Base-by-base conservation (phyloP, 495 filamentous ascomycete species). In the Pseudevernia furfuracea region DNA sequence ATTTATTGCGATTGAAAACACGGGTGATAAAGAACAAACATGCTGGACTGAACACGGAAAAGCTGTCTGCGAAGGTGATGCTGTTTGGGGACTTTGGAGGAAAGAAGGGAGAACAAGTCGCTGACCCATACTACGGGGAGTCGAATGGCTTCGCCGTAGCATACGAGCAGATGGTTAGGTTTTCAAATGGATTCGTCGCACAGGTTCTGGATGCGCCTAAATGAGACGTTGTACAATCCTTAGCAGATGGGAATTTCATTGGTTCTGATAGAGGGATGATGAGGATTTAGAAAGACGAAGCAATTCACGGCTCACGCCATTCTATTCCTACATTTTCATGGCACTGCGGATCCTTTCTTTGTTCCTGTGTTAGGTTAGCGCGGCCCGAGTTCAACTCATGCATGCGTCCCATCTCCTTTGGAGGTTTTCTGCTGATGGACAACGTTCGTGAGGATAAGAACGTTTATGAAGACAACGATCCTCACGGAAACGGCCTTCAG, bases 41-140 rank as follows among this genome's bases (percentile, higher is more conserved):
- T 72, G 82, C 80, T 55, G 58, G 75, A 30, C 69, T 67, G 17
- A 66, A 67, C 1, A 77, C 81, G 66, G 73, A 69, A 8, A 69
- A 55, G 30, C 30, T 55, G 28, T 55, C 66, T 25, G 68, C 46
- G 3, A 78, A 80, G 64, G 82, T 96, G 48, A 87, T 87, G 73
- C 75, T 98, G 38, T 97, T 96, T 75, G 94, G 94, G 36, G 86
- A 92, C 68, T 96, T 87, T 74, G 87, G 82, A 15, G 82, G 81
- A 2, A 80, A 79, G 65, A 76, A 77, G 58, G 87, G 87, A 41
- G 86, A 94, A 71, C 82, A 86, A 48, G 86, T 97, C n/a, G 77
- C 82, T 66, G 94, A 97, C 71, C 94, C 94, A 12, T 98, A 98
- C 71, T 97, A 97, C 76, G 91, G 90, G 12, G 91, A 83, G 9